Evolutionary conservation across 305 asterid species (phyloP).

Genomic region (Fraxinus angustifolia): DNA sequence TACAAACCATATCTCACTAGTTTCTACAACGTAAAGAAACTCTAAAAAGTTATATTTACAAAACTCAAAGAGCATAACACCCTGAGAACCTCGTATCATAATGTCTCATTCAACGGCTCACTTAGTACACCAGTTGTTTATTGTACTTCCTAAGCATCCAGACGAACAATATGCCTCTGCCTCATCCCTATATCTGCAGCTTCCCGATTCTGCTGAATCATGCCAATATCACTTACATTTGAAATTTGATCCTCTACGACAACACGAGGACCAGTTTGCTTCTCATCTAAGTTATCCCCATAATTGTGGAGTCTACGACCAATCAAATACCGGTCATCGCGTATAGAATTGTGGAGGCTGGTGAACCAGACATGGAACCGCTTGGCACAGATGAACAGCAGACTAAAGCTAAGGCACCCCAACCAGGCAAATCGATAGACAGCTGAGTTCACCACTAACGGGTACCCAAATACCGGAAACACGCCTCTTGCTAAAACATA

Average conservation of each 20-base stretch:
- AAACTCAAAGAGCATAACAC: background rate
- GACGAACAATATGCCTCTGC: conserved; percentile 47
- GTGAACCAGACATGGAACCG: conserved; percentile 94
- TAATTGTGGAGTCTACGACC: conserved; percentile 87
- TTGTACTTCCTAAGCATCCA: conserved; percentile 37
- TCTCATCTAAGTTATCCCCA: conserved; percentile 46
- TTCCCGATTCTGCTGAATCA: conserved; percentile 24
- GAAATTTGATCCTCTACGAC: conserved; percentile 7
- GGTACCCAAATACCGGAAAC: conserved; percentile 83
- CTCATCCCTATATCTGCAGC: conserved; percentile 49
- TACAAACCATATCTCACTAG: background rate
- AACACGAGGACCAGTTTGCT: conserved; percentile 8
- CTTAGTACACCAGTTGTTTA: background rate
- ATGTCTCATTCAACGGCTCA: background rate
- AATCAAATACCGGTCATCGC: conserved; percentile 84
- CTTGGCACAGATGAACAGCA: conserved; percentile 69
- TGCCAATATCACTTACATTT: background rate
- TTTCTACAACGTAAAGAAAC: background rate
- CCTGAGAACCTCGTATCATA: background rate
- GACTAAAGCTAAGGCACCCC: conserved; percentile 76
- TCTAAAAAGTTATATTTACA: background rate
- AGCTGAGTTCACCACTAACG: conserved; percentile 84
- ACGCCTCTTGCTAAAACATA: conserved; percentile 83
- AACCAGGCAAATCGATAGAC: conserved; percentile 91
- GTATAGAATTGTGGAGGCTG: conserved; percentile 85